Base-by-base conservation (phyloP, 805 yeast genomes). In the Kluyveromyces siamensis region DNA sequence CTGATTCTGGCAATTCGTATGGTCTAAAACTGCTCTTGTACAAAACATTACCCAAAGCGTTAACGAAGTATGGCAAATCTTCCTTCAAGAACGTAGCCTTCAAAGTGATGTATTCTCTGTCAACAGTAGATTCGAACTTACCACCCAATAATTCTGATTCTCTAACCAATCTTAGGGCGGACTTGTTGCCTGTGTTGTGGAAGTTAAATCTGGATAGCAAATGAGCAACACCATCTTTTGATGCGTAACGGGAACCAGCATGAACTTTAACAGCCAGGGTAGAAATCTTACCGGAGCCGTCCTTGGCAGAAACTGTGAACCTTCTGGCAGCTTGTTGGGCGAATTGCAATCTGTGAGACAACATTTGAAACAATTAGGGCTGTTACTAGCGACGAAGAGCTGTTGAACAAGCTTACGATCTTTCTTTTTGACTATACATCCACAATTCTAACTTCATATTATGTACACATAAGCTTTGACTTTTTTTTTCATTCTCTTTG, bases 111-210 rank as follows among this genome's bases (percentile, higher is more conserved):
- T 83, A 75, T 67, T 93, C 98, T 75, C 96, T 84, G 68, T 86
- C 81, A 59, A 88, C 83, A 49, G 65, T 61, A 41, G 95, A 74
- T 45, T 76, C 64, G 69, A 88, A 79, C 52, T 70, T 71, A 66
- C 96, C 98, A 58, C 99, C 98, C 56, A 91, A 76, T 56, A 93
- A 79, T 74, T 91, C 99, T 46, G 90, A 73, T 73, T 93, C 99
- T 72, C 99, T 86, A 64, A 89, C 85, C 63, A 90, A 76, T 74
- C 98, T 86, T 66, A 93, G 77, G 21, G 93, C 96, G 17, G 96
- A 84, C 69, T 88, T 87, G 59, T 80, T 68, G 53, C 75, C 75
- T 49, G 96, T 88, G 76, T 85, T 83, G 66, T 84, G 80, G 75
- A 84, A 93, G 61, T 83, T 84, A 69, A 81, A 89, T 69, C 88